These are phyloP conservation scores for Nemania sp. DNA, from an alignment of 2,329 filamentous ascomycete species.

Conservation along the genomic window DNA sequence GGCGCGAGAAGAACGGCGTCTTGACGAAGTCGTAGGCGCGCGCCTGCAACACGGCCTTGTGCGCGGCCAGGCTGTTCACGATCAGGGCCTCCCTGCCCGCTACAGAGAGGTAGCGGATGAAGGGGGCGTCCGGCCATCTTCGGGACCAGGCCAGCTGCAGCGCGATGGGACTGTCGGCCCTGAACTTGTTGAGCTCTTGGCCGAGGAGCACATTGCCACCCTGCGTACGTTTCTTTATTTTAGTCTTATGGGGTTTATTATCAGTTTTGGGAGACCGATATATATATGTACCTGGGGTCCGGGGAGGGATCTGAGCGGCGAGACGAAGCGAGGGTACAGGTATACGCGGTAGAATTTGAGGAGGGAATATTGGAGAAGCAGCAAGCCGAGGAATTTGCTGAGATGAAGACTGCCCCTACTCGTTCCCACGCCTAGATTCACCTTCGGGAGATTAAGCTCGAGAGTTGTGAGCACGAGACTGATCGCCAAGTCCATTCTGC, in stretches of 20 bases:
- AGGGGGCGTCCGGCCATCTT: slow-evolving; percentile 41
- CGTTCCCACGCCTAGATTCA: neutral
- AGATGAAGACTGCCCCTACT: neutral
- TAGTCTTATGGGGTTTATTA: neutral
- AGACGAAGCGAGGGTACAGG: slow-evolving; percentile 50
- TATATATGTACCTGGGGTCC: slow-evolving; percentile 50
- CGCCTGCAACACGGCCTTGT: slow-evolving; percentile 46
- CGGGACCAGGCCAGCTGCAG: slow-evolving; percentile 41
- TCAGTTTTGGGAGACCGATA: no score
- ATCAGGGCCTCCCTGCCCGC: slow-evolving; percentile 45
- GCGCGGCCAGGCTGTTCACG: slow-evolving; percentile 43
- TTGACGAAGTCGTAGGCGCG: slow-evolving; percentile 48
- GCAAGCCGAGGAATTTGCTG: neutral
- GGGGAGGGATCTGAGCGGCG: slow-evolving; percentile 50
- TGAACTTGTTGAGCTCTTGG: slow-evolving; percentile 44
- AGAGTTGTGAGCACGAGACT: slow-evolving; percentile 24
- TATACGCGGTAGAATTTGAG: slow-evolving; percentile 44
- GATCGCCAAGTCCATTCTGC: slow-evolving; percentile 25
- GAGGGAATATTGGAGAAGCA: slow-evolving; percentile 30
- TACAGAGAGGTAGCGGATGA: slow-evolving; percentile 46
- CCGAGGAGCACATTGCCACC: slow-evolving; percentile 47
- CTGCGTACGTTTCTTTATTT: slow-evolving; percentile 30
- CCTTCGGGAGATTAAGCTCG: slow-evolving; percentile 12
- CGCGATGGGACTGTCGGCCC: slow-evolving; percentile 35
- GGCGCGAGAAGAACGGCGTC: slow-evolving; percentile 40